Conservation (phyloP, 306 rosid genomes). For the Clitoria ternatea region DNA sequence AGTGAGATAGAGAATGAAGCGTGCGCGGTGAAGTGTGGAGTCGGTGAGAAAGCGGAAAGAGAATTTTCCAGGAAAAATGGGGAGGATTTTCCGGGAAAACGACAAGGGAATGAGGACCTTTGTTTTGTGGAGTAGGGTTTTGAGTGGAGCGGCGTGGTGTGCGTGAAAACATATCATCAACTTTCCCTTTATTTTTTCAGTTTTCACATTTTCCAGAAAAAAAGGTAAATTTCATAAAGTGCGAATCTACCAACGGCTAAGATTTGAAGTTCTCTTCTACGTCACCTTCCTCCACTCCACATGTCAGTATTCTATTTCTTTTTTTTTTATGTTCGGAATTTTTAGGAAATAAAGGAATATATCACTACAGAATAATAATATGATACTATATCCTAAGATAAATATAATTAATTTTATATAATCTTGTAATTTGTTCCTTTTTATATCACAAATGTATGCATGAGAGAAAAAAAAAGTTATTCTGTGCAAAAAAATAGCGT, state of each 20-base stretch:
- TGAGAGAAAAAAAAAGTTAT: too few species aligned
- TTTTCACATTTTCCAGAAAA: slow-evolving; percentile 13
- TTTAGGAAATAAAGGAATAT: too few species aligned
- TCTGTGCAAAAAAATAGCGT: too few species aligned
- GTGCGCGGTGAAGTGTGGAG: background rate
- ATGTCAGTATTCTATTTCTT: too few species aligned
- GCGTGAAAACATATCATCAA: slow-evolving; percentile 5
- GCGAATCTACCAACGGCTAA: slow-evolving; percentile 5
- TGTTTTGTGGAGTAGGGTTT: slow-evolving; percentile 28
- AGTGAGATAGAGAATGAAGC: background rate
- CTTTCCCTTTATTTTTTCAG: background rate
- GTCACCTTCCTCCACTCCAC: too few species aligned
- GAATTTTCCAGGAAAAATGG: slow-evolving; percentile 13
- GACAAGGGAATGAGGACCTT: slow-evolving; percentile 26
- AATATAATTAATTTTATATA: too few species aligned
- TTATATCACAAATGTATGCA: too few species aligned
- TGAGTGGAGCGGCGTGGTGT: background rate
- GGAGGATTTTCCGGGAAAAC: slow-evolving; percentile 23
- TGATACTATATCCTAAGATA: too few species aligned
- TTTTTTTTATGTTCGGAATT: too few species aligned
- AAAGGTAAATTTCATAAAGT: background rate
- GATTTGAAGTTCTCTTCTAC: slow-evolving; percentile 17
- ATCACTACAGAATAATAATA: too few species aligned
- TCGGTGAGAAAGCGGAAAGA: background rate
- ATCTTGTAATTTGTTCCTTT: too few species aligned